Percentiles rank a stretch among this genome's conserved stretches.
These are phyloP conservation scores for Diaporthe amygdali DNA, from an alignment of 2,329 filamentous ascomycete species.

Conservation along the genomic window DNA sequence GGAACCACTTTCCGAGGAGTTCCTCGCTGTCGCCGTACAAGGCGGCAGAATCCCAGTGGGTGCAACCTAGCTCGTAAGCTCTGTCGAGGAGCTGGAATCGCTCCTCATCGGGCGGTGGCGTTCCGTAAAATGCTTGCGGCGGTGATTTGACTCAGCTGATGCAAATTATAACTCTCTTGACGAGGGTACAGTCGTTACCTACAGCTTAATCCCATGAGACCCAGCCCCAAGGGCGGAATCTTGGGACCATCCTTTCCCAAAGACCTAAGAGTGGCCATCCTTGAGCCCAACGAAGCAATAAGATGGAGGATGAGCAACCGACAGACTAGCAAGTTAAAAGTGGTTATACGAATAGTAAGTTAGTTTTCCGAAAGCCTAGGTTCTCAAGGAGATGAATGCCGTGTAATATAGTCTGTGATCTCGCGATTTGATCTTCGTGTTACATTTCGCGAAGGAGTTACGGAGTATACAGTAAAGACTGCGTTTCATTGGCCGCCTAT, in stretches of 20 bases:
- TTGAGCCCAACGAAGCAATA: too few species aligned
- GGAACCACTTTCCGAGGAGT: slow-evolving; percentile 49
- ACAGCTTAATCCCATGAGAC: slow-evolving; percentile 14
- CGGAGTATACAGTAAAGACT: neutral
- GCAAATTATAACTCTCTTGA: neutral
- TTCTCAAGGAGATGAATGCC: too few species aligned
- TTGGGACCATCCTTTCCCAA: neutral
- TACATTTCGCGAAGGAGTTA: neutral
- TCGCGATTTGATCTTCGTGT: neutral
- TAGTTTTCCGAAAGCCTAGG: too few species aligned
- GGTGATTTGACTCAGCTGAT: neutral
- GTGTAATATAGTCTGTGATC: too few species aligned
- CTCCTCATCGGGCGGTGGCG: slow-evolving; percentile 11
- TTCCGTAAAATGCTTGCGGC: slow-evolving; percentile 7
- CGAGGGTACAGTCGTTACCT: neutral
- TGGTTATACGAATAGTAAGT: too few species aligned
- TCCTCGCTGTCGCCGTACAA: slow-evolving; percentile 52
- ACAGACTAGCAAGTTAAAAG: too few species aligned
- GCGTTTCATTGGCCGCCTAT: neutral
- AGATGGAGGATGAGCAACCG: too few species aligned
- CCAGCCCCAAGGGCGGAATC: neutral
- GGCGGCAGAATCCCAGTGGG: slow-evolving; percentile 23
- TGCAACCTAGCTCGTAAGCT: slow-evolving; percentile 21
- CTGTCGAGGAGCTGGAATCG: slow-evolving; percentile 21
- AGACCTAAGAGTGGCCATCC: neutral